These are phyloP conservation scores for Aureobasidium leucospermi DNA, from an alignment of 2,329 filamentous ascomycete genomes.

Conservation along the genomic window DNA sequence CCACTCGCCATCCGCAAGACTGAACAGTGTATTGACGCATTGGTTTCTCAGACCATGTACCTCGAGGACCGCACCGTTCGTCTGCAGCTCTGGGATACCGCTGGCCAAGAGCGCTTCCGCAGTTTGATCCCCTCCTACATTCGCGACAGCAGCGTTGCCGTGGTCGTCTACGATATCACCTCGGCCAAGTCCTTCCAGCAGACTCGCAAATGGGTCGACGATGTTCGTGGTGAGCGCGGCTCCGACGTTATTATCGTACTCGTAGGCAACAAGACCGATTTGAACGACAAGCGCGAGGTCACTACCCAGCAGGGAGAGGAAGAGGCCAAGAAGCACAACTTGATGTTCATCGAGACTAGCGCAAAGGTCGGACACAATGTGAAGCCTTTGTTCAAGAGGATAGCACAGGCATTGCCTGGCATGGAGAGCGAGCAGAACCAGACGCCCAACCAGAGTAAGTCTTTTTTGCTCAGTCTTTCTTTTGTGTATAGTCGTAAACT, in stretches of 20 bases:
- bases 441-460: slow-evolving; percentile 72
- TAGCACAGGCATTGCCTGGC: slow-evolving; percentile 92
- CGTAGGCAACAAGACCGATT: slow-evolving; percentile 97
- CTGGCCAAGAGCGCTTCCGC: slow-evolving; percentile 94
- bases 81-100: slow-evolving; percentile 96
- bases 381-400: slow-evolving; percentile 93
- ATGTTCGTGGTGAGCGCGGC: slow-evolving; percentile 89
- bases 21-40: background rate
- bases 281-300: slow-evolving; percentile 97
- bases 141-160: slow-evolving; percentile 92
- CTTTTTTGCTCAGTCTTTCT: background rate
- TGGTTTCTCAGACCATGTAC: slow-evolving; percentile 76
- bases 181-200: slow-evolving; percentile 97
- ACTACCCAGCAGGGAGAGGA: slow-evolving; percentile 95
- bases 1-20: background rate
- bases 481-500: background rate
- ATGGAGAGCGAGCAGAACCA: slow-evolving; percentile 89
- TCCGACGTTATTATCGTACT: slow-evolving; percentile 99
- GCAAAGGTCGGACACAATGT: slow-evolving; percentile 98
- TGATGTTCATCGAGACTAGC: slow-evolving; percentile 99
- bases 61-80: slow-evolving; percentile 96
- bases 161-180: slow-evolving; percentile 98
- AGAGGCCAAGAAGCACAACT: slow-evolving; percentile 92
- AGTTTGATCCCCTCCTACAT: slow-evolving; percentile 98
- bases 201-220: slow-evolving; percentile 98